Percentiles rank a stretch among this genome's conserved stretches.
Conservation (phyloP, 768 basidiomycete species). For the Lactarius trivialis region DNA sequence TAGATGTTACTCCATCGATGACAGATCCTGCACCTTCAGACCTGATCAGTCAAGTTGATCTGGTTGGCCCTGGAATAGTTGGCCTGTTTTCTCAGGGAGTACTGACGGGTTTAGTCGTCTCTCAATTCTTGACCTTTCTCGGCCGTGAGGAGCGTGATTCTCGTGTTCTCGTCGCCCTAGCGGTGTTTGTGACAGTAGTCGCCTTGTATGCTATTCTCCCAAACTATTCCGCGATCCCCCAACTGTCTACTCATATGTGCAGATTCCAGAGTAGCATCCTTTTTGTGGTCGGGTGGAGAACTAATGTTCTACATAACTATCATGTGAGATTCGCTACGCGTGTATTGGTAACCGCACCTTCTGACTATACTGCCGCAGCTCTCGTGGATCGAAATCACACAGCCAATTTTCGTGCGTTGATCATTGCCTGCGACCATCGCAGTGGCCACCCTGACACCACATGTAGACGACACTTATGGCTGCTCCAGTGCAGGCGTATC, state of each 20-base stretch:
- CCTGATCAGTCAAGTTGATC: neutral
- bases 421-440: neutral
- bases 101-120: neutral
- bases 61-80: neutral
- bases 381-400: neutral
- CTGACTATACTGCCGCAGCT: neutral
- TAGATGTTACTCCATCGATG: neutral
- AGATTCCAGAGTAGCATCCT: neutral
- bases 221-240: neutral
- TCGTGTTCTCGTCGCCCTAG: neutral
- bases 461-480: slow-evolving; percentile 1
- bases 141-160: neutral
- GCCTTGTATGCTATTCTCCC: neutral
- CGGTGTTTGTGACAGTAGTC: neutral
- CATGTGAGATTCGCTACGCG: neutral
- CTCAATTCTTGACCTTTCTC: neutral
- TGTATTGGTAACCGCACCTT: neutral
- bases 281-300: neutral
- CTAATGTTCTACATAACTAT: neutral
- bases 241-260: neutral
- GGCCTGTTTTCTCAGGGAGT: neutral
- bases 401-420: neutral
- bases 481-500: slow-evolving; percentile 1
- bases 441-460: neutral
- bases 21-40: neutral